Evolutionary conservation across 345 rosid genomes (phyloP).

Genomic region (Rhodamnia rubescens): DNA sequence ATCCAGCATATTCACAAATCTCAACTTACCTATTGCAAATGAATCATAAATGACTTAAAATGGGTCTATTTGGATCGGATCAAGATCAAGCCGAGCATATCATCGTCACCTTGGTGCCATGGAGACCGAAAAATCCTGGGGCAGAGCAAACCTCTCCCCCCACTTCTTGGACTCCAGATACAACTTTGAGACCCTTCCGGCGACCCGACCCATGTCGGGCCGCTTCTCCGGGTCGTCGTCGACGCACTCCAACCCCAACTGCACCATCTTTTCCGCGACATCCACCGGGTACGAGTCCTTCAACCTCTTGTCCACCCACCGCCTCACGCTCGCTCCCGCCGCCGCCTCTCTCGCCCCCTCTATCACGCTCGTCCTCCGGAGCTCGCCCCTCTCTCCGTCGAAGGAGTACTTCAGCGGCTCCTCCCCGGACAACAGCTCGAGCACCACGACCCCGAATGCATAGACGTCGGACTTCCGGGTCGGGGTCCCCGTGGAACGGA

Average conservation of each 20-base stretch:
- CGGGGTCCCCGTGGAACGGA: slow-evolving; percentile 13
- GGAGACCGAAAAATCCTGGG: slow-evolving; percentile 36
- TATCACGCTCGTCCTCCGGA: slow-evolving; percentile 20
- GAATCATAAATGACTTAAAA: too few relatives aligned
- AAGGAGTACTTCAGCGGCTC: slow-evolving; percentile 25
- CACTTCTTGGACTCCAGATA: slow-evolving; percentile 37
- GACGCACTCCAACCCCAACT: slow-evolving; percentile 40
- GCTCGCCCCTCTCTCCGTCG: slow-evolving; percentile 21
- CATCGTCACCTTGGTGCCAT: slow-evolving; percentile 34
- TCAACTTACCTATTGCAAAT: too few relatives aligned
- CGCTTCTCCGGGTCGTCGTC: slow-evolving; percentile 32
- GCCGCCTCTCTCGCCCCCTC: slow-evolving; percentile 31
- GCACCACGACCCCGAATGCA: slow-evolving; percentile 40
- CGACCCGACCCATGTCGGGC: slow-evolving; percentile 44
- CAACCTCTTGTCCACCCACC: slow-evolving; percentile 44
- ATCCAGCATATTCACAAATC: background rate
- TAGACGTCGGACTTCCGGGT: slow-evolving; percentile 35
- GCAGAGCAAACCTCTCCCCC: slow-evolving; percentile 24
- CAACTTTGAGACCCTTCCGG: slow-evolving; percentile 27
- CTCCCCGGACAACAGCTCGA: slow-evolving; percentile 35
- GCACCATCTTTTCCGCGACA: slow-evolving; percentile 37
- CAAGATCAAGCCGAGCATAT: background rate
- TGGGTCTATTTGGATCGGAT: too few relatives aligned
- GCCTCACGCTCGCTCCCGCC: slow-evolving; percentile 20
- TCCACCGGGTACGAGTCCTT: slow-evolving; percentile 52